These are phyloP conservation scores for Pachysolen tannophilus DNA, from an alignment of 805 yeast species.

Conservation along the genomic window DNA sequence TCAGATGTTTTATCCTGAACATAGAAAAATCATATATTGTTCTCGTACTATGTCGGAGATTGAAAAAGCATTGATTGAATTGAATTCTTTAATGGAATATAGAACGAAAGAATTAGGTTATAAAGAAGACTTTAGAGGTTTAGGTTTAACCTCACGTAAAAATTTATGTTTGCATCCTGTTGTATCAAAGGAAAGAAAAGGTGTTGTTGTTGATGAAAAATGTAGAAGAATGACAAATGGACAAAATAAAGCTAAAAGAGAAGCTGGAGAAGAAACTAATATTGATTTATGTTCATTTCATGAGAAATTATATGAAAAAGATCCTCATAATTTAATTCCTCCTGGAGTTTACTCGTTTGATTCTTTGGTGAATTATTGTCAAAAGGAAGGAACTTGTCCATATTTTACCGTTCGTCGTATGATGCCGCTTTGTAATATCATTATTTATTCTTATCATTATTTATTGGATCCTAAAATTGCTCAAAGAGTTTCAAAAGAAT, in stretches of 20 bases:
- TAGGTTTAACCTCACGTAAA: slow-evolving; percentile 92
- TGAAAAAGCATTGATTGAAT: slow-evolving; percentile 91
- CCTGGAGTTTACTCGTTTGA: slow-evolving; percentile 95
- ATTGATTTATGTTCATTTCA: slow-evolving; percentile 75
- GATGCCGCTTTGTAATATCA: slow-evolving; percentile 89
- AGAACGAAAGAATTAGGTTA: slow-evolving; percentile 77
- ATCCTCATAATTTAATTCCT: slow-evolving; percentile 85
- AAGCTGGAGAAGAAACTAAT: slow-evolving; percentile 49
- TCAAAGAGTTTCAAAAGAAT: slow-evolving; percentile 85
- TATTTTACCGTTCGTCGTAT: slow-evolving; percentile 96
- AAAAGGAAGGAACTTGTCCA: slow-evolving; percentile 79
- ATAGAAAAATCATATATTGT: slow-evolving; percentile 88
- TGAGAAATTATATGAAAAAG: slow-evolving; percentile 79
- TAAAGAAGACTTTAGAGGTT: slow-evolving; percentile 85
- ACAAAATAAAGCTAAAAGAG: slow-evolving; percentile 60
- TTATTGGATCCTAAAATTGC: slow-evolving; percentile 95
- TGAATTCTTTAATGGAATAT: slow-evolving; percentile 81
- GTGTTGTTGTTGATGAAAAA: slow-evolving; percentile 89
- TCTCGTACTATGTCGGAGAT: slow-evolving; percentile 99
- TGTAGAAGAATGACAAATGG: slow-evolving; percentile 95
- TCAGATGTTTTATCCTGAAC: slow-evolving; percentile 90
- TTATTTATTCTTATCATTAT: slow-evolving; percentile 95
- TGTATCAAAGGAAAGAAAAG: slow-evolving; percentile 82
- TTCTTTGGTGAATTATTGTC: slow-evolving; percentile 68
- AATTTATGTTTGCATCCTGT: slow-evolving; percentile 88